Percentiles rank a stretch among this genome's conserved stretches.
These are phyloP conservation scores for Leavenworthia alabamica DNA, from an alignment of 345 rosid genomes.

Conservation along the genomic window DNA sequence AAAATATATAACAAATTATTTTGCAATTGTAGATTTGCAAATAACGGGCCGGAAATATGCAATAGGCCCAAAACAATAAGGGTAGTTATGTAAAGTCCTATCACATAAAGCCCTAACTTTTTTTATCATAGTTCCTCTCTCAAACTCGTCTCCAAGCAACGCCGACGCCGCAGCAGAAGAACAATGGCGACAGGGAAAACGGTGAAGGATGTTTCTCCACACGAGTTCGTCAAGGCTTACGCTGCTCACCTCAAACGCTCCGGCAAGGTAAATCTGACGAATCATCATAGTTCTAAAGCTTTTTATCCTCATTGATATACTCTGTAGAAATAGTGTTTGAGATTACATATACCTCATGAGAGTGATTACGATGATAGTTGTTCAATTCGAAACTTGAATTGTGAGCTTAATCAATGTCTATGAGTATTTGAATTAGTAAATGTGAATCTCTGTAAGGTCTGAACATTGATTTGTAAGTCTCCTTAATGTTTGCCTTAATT, in stretches of 20 bases:
- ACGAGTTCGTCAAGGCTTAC: slow-evolving; percentile 40
- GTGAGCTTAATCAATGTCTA: too few relatives aligned
- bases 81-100: too few relatives aligned
- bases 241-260: slow-evolving; percentile 39
- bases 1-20: too few relatives aligned
- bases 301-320: neutral
- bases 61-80: too few relatives aligned
- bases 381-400: neutral
- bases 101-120: too few relatives aligned
- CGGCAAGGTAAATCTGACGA: slow-evolving; percentile 28
- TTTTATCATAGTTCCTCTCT: too few relatives aligned
- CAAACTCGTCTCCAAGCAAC: slow-evolving; percentile 4
- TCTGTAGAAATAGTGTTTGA: neutral
- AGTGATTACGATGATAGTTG: neutral
- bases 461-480: neutral
- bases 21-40: too few relatives aligned
- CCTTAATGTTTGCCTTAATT: neutral
- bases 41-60: too few relatives aligned
- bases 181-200: slow-evolving; percentile 33
- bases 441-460: too few relatives aligned
- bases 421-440: neutral
- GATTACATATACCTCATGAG: neutral
- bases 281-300: neutral
- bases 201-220: slow-evolving; percentile 37
- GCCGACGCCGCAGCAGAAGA: slow-evolving; percentile 27